These are phyloP conservation scores for Salinomyces thailandicus DNA, from an alignment of 2,329 filamentous ascomycete species.

Conservation along the genomic window DNA sequence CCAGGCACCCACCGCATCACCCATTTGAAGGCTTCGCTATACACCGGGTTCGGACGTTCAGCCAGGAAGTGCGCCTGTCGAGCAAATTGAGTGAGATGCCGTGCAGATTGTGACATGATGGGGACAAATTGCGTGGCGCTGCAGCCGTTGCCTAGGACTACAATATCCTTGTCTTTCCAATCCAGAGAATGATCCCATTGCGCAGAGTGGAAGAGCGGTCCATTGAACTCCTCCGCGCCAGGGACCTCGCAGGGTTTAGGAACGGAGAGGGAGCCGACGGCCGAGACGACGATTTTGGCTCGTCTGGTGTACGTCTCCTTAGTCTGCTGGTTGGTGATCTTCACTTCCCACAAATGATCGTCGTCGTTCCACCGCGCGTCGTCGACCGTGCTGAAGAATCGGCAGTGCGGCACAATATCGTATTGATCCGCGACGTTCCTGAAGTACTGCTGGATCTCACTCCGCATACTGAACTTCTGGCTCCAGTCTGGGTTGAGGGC, in stretches of 20 bases:
- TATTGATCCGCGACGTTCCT: conserved; percentile 16
- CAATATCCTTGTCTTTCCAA: conserved; percentile 29
- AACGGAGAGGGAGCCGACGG: conserved; percentile 20
- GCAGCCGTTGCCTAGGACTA: conserved; percentile 37
- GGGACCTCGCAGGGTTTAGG: conserved; percentile 20
- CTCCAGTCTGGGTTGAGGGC: conserved; percentile 24
- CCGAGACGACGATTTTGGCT: conserved; percentile 19
- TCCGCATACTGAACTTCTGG: conserved; percentile 18
- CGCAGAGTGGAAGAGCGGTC: conserved; percentile 32
- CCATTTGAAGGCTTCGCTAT: conserved; percentile 32
- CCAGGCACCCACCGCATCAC: conserved; percentile 37
- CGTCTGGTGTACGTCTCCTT: conserved; percentile 13
- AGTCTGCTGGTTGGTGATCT: conserved; percentile 14
- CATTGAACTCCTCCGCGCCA: conserved; percentile 25
- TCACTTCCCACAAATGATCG: conserved; percentile 19
- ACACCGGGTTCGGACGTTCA: conserved; percentile 35
- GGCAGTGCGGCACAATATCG: conserved; percentile 15
- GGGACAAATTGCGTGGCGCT: conserved; percentile 41
- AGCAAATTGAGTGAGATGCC: conserved; percentile 38
- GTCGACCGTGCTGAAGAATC: conserved; percentile 16
- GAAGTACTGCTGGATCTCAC: conserved; percentile 23
- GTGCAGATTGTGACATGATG: conserved; percentile 32
- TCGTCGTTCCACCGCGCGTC: conserved; percentile 19
- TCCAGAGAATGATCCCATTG: conserved; percentile 33
- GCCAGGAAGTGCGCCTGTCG: conserved; percentile 42